Conservation (phyloP, 2,329 filamentous ascomycete genomes). For the Incumbomyces delicatus region DNA sequence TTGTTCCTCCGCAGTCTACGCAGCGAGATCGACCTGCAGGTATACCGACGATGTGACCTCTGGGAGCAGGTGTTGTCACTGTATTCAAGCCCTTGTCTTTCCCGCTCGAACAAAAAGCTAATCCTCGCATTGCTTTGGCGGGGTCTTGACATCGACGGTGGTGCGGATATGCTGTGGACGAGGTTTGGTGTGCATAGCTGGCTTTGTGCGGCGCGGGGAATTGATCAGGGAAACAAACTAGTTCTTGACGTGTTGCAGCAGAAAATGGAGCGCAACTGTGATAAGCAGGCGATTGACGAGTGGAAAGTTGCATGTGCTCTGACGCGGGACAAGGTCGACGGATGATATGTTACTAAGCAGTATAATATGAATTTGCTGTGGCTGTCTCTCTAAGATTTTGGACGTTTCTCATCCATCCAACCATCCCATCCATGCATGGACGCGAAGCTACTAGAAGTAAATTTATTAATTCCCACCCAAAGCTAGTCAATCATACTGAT, state of each 20-base stretch:
- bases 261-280: slow-evolving; percentile 5
- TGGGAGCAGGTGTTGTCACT: slow-evolving; percentile 67
- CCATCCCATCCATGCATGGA: too few species aligned
- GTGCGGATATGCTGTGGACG: slow-evolving; percentile 64
- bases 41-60: slow-evolving; percentile 48
- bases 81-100: slow-evolving; percentile 57
- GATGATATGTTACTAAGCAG: too few species aligned
- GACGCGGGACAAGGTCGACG: neutral
- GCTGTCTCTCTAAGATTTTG: too few species aligned
- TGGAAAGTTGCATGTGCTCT: neutral
- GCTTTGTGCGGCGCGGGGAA: slow-evolving; percentile 26
- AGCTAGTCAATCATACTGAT: too few species aligned
- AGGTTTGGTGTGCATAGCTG: slow-evolving; percentile 65
- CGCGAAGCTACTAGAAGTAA: too few species aligned
- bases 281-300: neutral
- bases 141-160: slow-evolving; percentile 59
- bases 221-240: neutral
- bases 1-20: slow-evolving; percentile 11
- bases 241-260: slow-evolving; percentile 12
- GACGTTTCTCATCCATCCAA: too few species aligned
- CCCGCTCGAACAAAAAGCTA: slow-evolving; percentile 50
- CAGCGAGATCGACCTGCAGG: slow-evolving; percentile 33
- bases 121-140: slow-evolving; percentile 55
- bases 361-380: too few species aligned
- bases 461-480: too few species aligned